Evolutionary conservation across 2,329 filamentous ascomycete genomes (phyloP).

Genomic region (Xylaria sp.): DNA sequence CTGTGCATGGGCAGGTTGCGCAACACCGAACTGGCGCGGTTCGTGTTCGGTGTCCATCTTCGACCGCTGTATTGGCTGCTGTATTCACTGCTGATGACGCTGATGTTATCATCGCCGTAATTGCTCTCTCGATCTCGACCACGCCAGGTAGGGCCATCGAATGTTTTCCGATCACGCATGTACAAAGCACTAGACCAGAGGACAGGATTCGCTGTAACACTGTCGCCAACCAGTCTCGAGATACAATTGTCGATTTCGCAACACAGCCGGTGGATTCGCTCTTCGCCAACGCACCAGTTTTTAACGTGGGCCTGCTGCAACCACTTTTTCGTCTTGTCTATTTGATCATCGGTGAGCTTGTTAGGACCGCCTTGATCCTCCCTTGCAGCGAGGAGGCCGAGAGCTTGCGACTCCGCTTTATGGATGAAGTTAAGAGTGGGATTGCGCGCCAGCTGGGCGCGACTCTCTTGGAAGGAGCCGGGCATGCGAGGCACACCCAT

Average conservation of each 20-base stretch:
- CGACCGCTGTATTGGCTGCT: slow-evolving; percentile 50
- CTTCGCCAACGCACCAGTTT: slow-evolving; percentile 92
- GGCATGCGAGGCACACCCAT: slow-evolving; percentile 68
- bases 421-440: slow-evolving; percentile 61
- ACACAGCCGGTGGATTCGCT: slow-evolving; percentile 88
- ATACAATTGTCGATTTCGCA: slow-evolving; percentile 85
- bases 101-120: slow-evolving; percentile 48
- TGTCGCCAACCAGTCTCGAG: slow-evolving; percentile 77
- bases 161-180: slow-evolving; percentile 64
- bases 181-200: slow-evolving; percentile 91
- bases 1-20: slow-evolving; percentile 52
- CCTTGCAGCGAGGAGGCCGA: slow-evolving; percentile 78
- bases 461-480: slow-evolving; percentile 46
- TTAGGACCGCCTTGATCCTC: slow-evolving; percentile 85
- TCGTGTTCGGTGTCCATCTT: slow-evolving; percentile 39
- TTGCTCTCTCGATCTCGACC: slow-evolving; percentile 43
- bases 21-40: slow-evolving; percentile 48
- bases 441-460: slow-evolving; percentile 43
- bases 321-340: slow-evolving; percentile 79
- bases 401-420: slow-evolving; percentile 75
- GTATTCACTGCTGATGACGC: slow-evolving; percentile 51
- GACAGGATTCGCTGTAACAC: slow-evolving; percentile 76
- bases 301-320: slow-evolving; percentile 75
- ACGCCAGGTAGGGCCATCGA: slow-evolving; percentile 41
- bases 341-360: slow-evolving; percentile 93